Conservation (phyloP, 2,329 filamentous ascomycete genomes). For the Botrytis fragariae region DNA sequence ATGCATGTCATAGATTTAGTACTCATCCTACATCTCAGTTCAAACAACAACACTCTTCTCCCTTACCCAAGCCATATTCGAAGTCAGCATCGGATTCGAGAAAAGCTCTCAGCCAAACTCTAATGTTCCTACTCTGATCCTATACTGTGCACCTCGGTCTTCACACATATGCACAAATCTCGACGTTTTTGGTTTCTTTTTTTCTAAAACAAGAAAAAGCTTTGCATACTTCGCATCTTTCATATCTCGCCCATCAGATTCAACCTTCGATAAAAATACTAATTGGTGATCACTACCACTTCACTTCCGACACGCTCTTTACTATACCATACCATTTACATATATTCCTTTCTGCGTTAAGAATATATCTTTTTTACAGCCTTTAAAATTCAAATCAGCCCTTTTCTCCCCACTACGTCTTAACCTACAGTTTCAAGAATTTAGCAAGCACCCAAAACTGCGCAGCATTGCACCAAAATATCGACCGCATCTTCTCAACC, state of each 20-base stretch:
- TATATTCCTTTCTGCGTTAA: constrained; percentile 3
- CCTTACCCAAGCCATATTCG: neutral
- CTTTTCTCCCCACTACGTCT: neutral
- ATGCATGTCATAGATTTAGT: constrained; percentile 21
- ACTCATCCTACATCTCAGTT: constrained; percentile 8
- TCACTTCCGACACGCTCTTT: constrained; percentile 1
- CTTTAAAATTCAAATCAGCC: constrained; percentile 2
- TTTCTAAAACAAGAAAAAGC: neutral
- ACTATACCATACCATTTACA: constrained; percentile 7
- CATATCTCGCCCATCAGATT: constrained; percentile 2
- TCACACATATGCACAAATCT: neutral
- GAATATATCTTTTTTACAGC: neutral
- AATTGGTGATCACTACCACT: constrained; percentile 3
- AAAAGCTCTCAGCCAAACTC: neutral
- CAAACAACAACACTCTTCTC: constrained; percentile 16
- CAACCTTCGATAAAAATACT: constrained; percentile 2
- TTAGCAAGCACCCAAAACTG: constrained; percentile 5
- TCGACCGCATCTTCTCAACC: constrained; percentile 13
- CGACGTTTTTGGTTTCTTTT: neutral
- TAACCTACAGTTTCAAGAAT: constrained; percentile 3
- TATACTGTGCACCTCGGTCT: neutral
- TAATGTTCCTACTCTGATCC: constrained; percentile 14
- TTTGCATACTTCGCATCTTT: constrained; percentile 3
- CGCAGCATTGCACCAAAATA: constrained; percentile 12
- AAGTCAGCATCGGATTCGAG: constrained; percentile 7